A percentile compares a stretch with the other conserved stretches of the same genome.
phyloP scores from a whole-genome alignment of 2,329 filamentous ascomycete genomes.

The Trichoderma sp. region DNA sequence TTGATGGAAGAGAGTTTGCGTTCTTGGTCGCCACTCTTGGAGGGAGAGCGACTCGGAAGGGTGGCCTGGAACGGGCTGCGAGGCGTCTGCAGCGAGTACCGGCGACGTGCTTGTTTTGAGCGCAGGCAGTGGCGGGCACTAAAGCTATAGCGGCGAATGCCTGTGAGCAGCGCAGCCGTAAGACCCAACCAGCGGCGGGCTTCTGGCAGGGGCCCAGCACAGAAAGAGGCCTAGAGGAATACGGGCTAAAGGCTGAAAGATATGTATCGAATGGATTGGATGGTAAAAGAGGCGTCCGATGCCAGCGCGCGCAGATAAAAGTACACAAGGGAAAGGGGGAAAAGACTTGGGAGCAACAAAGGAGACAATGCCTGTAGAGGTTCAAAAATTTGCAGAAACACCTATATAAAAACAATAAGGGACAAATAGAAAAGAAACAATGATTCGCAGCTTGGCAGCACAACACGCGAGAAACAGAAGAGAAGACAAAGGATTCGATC shows the following conservation, averaged over 20 bases:
- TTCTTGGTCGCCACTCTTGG: conserved; percentile 20
- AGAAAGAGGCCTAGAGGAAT: neutral
- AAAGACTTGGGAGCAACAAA: neutral
- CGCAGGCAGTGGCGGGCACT: conserved; percentile 12
- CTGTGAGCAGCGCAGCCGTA: conserved; percentile 2
- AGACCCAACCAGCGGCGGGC: conserved; percentile 8
- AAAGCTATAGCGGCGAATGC: conserved; percentile 5
- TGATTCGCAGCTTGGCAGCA: neutral
- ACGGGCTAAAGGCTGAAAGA: neutral
- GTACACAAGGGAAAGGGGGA: neutral
- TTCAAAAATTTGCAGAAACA: neutral
- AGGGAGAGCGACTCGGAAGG: conserved; percentile 15
- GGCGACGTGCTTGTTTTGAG: neutral
- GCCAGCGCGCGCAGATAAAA: conserved; percentile 2
- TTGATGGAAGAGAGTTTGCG: conserved; percentile 15
- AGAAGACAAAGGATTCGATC: neutral
- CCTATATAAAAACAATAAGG: neutral
- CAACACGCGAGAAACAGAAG: neutral
- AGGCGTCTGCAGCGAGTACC: neutral
- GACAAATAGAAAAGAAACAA: neutral
- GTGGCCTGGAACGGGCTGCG: neutral
- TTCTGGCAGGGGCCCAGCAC: conserved; percentile 19
- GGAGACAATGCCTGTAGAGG: neutral
- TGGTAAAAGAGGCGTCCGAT: conserved; percentile 5
- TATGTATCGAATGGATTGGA: neutral